Base-by-base conservation (phyloP, 1,284 basidiomycete genomes). In the Porodaedalea pini region DNA sequence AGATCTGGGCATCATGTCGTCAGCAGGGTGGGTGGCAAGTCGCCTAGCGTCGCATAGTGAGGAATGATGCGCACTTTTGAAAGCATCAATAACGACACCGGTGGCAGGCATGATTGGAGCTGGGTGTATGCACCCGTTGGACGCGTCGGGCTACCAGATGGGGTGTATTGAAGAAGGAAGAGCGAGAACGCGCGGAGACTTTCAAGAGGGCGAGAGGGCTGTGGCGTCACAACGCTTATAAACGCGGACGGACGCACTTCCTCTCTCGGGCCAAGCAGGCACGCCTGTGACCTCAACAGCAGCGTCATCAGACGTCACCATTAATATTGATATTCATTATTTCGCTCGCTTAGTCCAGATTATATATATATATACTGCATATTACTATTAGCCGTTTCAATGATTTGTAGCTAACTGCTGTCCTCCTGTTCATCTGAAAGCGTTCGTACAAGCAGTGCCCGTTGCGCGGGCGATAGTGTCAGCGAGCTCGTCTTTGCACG, bases 391-490 rank as follows among this genome's bases (percentile, higher is more conserved):
- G 13, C 13, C 13, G 6, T 34, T 13, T 34, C 32, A 6, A 47
- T 29, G 27, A 47, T 25, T 25, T 17, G 15, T 21, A 13, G n/a
- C 19, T 37, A 21, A n/a, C 25, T 39, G 36, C 25, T 32, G 49
- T 51, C 37, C n/a, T 54, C 52, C 15, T 13, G 32, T 3, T 45
- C 48, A 15, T 51, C 55, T 10, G 55, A 49, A 19, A 49, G 36
- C 40, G 58, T 41, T 21, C 54, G 53, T 32, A 56, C 44, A 17
- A 60, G 55, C 15, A 57, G 43, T 25, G 48, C 51, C n/a, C 50
- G 29, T 39, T 88, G 86, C 40, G 86, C 85, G 19, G 88, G 84
- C 23, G 88, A 88, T 57, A 90, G 75, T 7, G 83, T 78, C 59
- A 88, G 69, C 49, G 77, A 68, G 69, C 82, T 87, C 56, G 72